These are phyloP conservation scores for Lippia alba DNA, from an alignment of 305 asterid species.

Conservation along the genomic window DNA sequence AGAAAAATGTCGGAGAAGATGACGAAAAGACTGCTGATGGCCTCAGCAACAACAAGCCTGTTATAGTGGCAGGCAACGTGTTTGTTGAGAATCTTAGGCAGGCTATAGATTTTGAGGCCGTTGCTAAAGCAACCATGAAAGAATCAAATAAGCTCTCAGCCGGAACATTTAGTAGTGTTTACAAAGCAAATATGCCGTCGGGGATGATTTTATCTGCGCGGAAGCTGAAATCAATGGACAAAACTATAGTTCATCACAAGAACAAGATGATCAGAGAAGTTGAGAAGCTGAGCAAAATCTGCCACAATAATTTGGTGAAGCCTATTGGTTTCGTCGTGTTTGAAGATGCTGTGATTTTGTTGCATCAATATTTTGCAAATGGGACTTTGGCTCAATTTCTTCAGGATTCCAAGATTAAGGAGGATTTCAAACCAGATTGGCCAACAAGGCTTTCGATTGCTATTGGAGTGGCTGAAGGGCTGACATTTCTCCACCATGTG, in stretches of 20 bases:
- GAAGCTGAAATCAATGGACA: conserved; percentile 75
- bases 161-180: conserved; percentile 77
- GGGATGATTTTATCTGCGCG: conserved; percentile 77
- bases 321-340: conserved; percentile 83
- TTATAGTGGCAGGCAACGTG: conserved; percentile 67
- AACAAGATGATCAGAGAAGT: conserved; percentile 92
- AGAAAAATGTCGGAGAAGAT: conserved; percentile 60
- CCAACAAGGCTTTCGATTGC: conserved; percentile 82
- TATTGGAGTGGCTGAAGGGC: conserved; percentile 91
- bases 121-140: conserved; percentile 74
- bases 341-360: conserved; percentile 76
- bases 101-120: conserved; percentile 90
- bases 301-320: conserved; percentile 78
- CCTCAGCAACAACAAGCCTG: conserved; percentile 52
- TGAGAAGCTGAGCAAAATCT: conserved; percentile 81
- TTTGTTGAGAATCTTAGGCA: conserved; percentile 83
- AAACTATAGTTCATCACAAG: conserved; percentile 66
- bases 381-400: conserved; percentile 82
- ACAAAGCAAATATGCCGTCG: conserved; percentile 86
- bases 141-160: conserved; percentile 66
- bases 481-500: conserved; percentile 84
- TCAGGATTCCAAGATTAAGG: conserved; percentile 54
- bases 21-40: conserved; percentile 38
- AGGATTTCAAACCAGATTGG: conserved; percentile 80
- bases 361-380: conserved; percentile 65